These are phyloP conservation scores for Lipomyces spencermartinsiae DNA, from an alignment of 805 yeast genomes.

Conservation along the genomic window DNA sequence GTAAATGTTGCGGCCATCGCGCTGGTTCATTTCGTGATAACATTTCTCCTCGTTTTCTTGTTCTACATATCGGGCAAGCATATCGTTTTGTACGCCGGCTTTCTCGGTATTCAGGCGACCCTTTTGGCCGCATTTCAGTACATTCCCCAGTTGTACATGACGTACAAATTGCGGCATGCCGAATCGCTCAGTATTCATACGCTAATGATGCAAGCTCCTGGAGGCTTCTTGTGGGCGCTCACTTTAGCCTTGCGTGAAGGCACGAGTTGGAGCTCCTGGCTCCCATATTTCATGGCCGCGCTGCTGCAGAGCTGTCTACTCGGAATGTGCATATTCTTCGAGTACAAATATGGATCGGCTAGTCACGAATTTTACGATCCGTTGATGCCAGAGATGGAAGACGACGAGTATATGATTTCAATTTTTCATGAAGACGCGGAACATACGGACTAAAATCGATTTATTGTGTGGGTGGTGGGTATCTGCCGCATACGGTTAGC, in stretches of 20 bases:
- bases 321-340: slow-evolving; percentile 64
- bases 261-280: slow-evolving; percentile 86
- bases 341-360: slow-evolving; percentile 16
- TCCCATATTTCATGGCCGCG: slow-evolving; percentile 78
- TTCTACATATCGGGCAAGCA: neutral
- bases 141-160: slow-evolving; percentile 78
- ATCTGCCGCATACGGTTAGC: too few species aligned
- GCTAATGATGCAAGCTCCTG: slow-evolving; percentile 90
- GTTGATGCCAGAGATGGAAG: slow-evolving; percentile 11
- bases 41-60: slow-evolving; percentile 48
- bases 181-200: slow-evolving; percentile 79
- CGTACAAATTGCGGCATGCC: slow-evolving; percentile 70
- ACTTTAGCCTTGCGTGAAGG: slow-evolving; percentile 74
- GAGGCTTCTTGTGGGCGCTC: slow-evolving; percentile 82
- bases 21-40: slow-evolving; percentile 47
- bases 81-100: slow-evolving; percentile 50
- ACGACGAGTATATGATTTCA: slow-evolving; percentile 14
- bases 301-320: slow-evolving; percentile 66
- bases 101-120: slow-evolving; percentile 71
- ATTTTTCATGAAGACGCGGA: slow-evolving; percentile 25
- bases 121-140: slow-evolving; percentile 71
- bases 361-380: neutral
- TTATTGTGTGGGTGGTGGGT: neutral
- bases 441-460: neutral
- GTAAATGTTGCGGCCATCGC: slow-evolving; percentile 46